phyloP scores from a whole-genome alignment of 192 early-diverging fungal species.

The Backusella tuberculispora region DNA sequence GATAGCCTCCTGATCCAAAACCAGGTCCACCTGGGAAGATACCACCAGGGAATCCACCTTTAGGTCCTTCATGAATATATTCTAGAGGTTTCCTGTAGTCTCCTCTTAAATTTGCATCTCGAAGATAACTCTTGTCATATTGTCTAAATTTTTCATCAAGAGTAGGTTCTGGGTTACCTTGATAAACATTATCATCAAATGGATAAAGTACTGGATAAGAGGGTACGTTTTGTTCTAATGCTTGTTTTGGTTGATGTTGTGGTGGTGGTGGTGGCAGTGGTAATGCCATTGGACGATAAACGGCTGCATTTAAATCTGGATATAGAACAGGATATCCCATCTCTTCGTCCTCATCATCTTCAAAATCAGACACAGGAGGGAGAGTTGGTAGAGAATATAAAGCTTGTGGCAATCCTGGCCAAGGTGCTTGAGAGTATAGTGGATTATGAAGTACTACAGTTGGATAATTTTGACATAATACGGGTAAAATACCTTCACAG shows the following conservation, averaged over 20 bases:
- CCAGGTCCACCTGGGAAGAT: slow-evolving; percentile 3
- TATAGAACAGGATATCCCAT: background rate
- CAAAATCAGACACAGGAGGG: background rate
- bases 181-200: background rate
- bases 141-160: background rate
- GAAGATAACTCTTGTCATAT: no score
- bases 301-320: background rate
- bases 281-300: background rate
- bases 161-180: background rate
- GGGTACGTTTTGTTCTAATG: background rate
- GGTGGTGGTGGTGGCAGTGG: no score
- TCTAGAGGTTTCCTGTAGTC: background rate
- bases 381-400: no score
- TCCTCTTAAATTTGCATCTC: background rate
- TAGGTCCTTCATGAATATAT: background rate
- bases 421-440: background rate
- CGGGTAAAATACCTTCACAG: background rate
- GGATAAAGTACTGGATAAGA: background rate
- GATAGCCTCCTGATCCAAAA: background rate
- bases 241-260: no score
- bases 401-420: no score
- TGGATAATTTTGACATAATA: background rate
- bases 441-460: background rate
- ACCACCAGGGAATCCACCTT: slow-evolving; percentile 1
- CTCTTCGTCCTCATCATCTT: background rate